A percentile compares a stretch with the other conserved stretches of the same genome.
These are phyloP conservation scores for Candida albicans DNA, from an alignment of 1,139 yeast genomes.

Conservation along the genomic window DNA sequence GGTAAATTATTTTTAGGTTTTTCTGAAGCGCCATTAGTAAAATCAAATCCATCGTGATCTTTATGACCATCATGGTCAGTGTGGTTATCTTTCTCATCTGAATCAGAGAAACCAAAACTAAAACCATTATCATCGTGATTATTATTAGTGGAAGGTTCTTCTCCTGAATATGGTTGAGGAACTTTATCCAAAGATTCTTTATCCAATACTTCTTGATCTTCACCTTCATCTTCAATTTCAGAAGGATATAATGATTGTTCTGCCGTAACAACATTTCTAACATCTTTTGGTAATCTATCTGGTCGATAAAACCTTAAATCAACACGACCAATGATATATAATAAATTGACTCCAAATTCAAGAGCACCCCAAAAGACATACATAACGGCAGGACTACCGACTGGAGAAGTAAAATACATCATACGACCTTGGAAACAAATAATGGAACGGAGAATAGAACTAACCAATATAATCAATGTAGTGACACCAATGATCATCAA, in stretches of 20 bases:
- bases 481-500: conserved; percentile 50
- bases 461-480: conserved; percentile 54
- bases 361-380: conserved; percentile 64
- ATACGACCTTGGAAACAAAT: conserved; percentile 45
- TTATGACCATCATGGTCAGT: conserved; percentile 9
- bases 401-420: conserved; percentile 24
- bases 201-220: neutral
- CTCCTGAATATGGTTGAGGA: neutral
- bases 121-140: conserved; percentile 9
- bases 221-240: conserved; percentile 12
- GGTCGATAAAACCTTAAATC: conserved; percentile 82
- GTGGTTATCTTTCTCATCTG: conserved; percentile 3
- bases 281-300: conserved; percentile 48
- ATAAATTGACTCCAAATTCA: conserved; percentile 55
- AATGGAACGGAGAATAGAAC: conserved; percentile 59
- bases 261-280: conserved; percentile 43
- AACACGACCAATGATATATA: conserved; percentile 61
- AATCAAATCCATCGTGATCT: conserved; percentile 12
- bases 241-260: conserved; percentile 31
- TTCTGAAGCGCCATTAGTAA: conserved; percentile 1
- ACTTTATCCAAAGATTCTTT: neutral
- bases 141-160: neutral
- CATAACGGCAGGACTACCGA: conserved; percentile 53
- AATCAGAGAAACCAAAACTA: conserved; percentile 3
- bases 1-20: conserved; percentile 3